Base-by-base conservation (phyloP, 805 yeast genomes). In the Lipomyces oligophaga region DNA sequence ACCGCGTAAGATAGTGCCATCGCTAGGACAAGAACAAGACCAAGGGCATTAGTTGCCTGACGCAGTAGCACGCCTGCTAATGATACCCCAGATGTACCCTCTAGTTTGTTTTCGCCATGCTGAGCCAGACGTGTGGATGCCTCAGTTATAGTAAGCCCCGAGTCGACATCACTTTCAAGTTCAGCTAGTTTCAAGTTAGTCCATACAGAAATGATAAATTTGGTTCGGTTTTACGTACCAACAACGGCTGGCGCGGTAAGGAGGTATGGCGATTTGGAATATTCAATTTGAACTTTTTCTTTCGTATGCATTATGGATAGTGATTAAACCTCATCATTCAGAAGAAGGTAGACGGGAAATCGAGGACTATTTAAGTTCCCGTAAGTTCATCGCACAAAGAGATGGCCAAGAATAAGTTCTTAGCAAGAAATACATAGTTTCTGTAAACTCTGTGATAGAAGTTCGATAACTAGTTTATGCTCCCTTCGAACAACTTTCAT, bases 11-110 rank as follows among this genome's bases (percentile, higher is more conserved):
- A 80, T 41, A 83, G 81, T 18, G 78, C 55, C 49, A 51, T 51
- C 6, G 58, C 58, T 6, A 50, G 44, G 4, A 54, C 48, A 7
- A 54, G 46, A 6, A 83, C 90, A 54, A 83, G 65, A 40, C 83
- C 79, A 93, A 83, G 83, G 38, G 93, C 90, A 60, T 83, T 83
- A 63, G 79, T 79, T 1, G 79, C 69, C 58, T 83, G 93, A 54
- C 81, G 82, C 33, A 81, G 67, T 22, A 83, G 52, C 45, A 84
- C 83, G 42, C 67, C 67, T 22, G 73, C 55, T 42, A 78, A 66
- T 5, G 83, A 76, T 43, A 81, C 75, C 20, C 73, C 73, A 32
- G 69, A 69, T 24, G 74, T 83, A 32, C 78, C 81, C 6, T 85
- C 87, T 1, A 84, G 68, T 11, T 70, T 67, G 65, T 83, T 83